These are phyloP conservation scores for Colletotrichum gigasporum DNA, from an alignment of 2,329 filamentous ascomycete genomes.

Conservation along the genomic window DNA sequence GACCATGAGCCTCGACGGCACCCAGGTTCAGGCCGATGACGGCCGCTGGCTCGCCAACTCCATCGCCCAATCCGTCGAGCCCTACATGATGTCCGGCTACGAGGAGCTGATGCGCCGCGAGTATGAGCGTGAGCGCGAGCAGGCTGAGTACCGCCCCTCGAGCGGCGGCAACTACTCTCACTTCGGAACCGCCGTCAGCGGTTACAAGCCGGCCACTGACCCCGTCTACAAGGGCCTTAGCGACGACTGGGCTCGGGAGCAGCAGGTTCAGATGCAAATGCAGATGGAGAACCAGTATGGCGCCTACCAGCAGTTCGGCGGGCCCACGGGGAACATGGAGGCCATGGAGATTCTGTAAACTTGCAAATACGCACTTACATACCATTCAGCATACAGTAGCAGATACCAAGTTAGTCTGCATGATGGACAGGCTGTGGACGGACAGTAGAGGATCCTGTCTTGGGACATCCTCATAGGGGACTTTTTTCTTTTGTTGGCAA, in stretches of 20 bases:
- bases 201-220: slow-evolving; percentile 60
- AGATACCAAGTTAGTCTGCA: slow-evolving; percentile 21
- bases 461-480: not conserved
- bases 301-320: slow-evolving; percentile 60
- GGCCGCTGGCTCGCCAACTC: slow-evolving; percentile 58
- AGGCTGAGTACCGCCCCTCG: slow-evolving; percentile 45
- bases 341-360: slow-evolving; percentile 57
- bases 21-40: slow-evolving; percentile 60
- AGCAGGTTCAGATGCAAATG: slow-evolving; percentile 60
- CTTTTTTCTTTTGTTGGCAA: not conserved
- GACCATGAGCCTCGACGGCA: slow-evolving; percentile 64
- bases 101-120: slow-evolving; percentile 73
- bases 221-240: slow-evolving; percentile 69
- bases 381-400: slow-evolving; percentile 11
- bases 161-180: slow-evolving; percentile 55
- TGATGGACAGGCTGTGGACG: not conserved
- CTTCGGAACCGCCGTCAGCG: slow-evolving; percentile 50
- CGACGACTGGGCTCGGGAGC: slow-evolving; percentile 41
- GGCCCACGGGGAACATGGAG: slow-evolving; percentile 54
- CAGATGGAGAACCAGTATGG: slow-evolving; percentile 77
- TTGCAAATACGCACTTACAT: slow-evolving; percentile 25
- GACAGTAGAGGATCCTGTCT: not conserved
- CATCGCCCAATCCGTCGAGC: slow-evolving; percentile 67
- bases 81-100: slow-evolving; percentile 88
- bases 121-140: slow-evolving; percentile 54